Evolutionary conservation across 1,284 basidiomycete genomes (phyloP), one percentile per base, ranked within the genome.

Genomic region (Cutaneotrichosporon cavernicola): DNA sequence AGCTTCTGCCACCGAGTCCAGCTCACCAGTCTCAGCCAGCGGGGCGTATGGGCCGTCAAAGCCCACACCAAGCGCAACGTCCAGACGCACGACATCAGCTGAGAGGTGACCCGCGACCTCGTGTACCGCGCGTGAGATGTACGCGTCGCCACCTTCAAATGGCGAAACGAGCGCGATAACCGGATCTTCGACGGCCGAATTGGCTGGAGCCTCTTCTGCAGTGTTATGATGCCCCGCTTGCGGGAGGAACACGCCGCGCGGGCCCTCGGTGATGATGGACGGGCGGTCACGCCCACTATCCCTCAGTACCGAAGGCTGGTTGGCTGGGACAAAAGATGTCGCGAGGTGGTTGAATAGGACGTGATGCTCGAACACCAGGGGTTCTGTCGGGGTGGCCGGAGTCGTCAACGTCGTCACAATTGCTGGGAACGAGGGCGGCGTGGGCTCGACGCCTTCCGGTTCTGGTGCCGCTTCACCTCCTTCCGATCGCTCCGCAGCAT

Each of bases 151-250:
- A n/a, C 88, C 91, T 81, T 93, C 91, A 63, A 94, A 89, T 3
- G 91, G 92, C 69, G 89, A 91, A 73, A 90, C 91, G 6, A 94
- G 79, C 0, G 87, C 89, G 36, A 94, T 80, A 0, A 89, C 90
- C 1, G 90, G 89, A 18, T 66, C 63, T n/a, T 65, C 67, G 3
- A 38, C 46, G 3, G 56, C 26, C 26, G 49, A 56, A 1, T 31
- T 46, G 26, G 18, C 21, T 5, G 43, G 30, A 5, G 30, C 14
- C 30, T 58, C 36, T 14, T 40, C 53, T 2, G n/a, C 34, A 14
- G 36, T 4, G 9, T 56, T 36, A 43, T 38, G 16, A 18, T 18
- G 18, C 18, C 18, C 43, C 38, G 21, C 38, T 22, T 56, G 55
- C 22, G 55, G 55, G 21, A 56, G 55, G 26, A 56, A 56, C 22